These are phyloP conservation scores for Ceratocystis lukuohia DNA, from an alignment of 2,329 filamentous ascomycete genomes.

Conservation along the genomic window DNA sequence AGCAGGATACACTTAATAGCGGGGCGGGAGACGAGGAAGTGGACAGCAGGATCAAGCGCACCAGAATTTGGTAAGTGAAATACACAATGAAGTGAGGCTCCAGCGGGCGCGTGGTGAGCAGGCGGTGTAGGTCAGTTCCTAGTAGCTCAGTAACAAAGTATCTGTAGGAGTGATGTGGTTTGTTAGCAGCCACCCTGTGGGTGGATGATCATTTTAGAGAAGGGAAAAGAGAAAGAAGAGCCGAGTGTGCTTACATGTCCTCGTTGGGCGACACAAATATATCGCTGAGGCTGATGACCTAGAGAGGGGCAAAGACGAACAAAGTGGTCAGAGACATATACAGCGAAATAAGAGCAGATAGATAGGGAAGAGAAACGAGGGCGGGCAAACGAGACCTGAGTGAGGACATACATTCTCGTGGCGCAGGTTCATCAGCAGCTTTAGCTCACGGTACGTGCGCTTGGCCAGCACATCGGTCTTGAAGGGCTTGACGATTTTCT, in stretches of 20 bases:
- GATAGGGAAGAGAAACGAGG: not conserved
- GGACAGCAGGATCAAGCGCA: conserved; percentile 32
- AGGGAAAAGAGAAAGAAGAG: not conserved
- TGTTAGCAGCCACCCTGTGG: conserved; percentile 7
- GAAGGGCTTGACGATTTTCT: conserved; percentile 99
- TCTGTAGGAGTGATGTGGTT: conserved; percentile 32
- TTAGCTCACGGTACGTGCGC: conserved; percentile 92
- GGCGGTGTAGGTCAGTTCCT: conserved; percentile 87
- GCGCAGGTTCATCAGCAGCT: conserved; percentile 87
- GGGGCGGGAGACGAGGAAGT: not conserved
- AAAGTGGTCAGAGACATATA: conserved; percentile 16
- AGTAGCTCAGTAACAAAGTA: conserved; percentile 98
- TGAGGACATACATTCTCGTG: conserved; percentile 73
- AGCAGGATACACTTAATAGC: not conserved
- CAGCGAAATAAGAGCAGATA: not conserved
- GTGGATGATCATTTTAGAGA: too few relatives aligned
- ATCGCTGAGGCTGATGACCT: conserved; percentile 96
- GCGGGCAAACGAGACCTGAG: not conserved
- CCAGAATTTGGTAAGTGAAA: conserved; percentile 97
- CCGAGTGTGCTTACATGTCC: conserved; percentile 60
- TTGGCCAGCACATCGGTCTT: conserved; percentile 98
- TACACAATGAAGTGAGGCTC: conserved; percentile 99
- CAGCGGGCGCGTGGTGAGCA: conserved; percentile 85
- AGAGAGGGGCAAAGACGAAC: conserved; percentile 21
- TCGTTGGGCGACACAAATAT: conserved; percentile 99